A percentile compares a stretch with the other conserved stretches of the same genome.
phyloP scores from a whole-genome alignment of 768 basidiomycete genomes.

The Rhizopogon sp. region DNA sequence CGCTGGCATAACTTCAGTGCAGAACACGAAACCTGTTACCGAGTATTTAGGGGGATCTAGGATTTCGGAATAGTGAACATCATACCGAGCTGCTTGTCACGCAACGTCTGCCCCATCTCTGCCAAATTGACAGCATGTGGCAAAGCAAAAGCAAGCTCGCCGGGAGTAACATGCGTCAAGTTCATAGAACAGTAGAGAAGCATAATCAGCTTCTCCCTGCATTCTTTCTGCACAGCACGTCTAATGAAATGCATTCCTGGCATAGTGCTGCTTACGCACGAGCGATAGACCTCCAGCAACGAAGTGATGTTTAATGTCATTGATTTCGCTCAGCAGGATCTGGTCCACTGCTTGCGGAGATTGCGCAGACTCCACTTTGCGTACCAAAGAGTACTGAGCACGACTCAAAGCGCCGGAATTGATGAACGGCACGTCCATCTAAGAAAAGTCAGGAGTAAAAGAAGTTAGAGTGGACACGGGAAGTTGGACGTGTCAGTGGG shows the following conservation, averaged over 20 bases:
- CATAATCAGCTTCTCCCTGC: conserved; percentile 62
- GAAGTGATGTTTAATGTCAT: conserved; percentile 49
- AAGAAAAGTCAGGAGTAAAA: neutral
- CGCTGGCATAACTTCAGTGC: conserved; percentile 63
- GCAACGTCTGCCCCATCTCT: conserved; percentile 55
- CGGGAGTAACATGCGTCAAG: conserved; percentile 34
- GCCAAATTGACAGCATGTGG: conserved; percentile 74
- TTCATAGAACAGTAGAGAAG: conserved; percentile 66
- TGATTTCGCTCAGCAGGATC: conserved; percentile 54
- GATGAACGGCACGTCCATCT: conserved; percentile 74
- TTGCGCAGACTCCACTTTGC: conserved; percentile 59
- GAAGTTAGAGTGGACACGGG: neutral
- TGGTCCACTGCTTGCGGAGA: conserved; percentile 59
- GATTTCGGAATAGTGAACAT: neutral
- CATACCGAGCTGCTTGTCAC: conserved; percentile 66
- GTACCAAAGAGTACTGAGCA: conserved; percentile 71
- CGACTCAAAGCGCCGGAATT: conserved; percentile 77
- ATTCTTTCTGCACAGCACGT: conserved; percentile 42
- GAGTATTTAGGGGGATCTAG: conserved; percentile 1
- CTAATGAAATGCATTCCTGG: conserved; percentile 5
- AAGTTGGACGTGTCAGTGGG: conserved; percentile 13
- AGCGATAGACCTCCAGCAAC: conserved; percentile 37
- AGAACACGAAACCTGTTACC: conserved; percentile 69
- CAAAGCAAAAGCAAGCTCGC: conserved; percentile 66
- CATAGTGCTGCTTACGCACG: conserved; percentile 37